phyloP scores from a whole-genome alignment of 2,329 filamentous ascomycete species.

The Neofusicoccum kwambonambiense region DNA sequence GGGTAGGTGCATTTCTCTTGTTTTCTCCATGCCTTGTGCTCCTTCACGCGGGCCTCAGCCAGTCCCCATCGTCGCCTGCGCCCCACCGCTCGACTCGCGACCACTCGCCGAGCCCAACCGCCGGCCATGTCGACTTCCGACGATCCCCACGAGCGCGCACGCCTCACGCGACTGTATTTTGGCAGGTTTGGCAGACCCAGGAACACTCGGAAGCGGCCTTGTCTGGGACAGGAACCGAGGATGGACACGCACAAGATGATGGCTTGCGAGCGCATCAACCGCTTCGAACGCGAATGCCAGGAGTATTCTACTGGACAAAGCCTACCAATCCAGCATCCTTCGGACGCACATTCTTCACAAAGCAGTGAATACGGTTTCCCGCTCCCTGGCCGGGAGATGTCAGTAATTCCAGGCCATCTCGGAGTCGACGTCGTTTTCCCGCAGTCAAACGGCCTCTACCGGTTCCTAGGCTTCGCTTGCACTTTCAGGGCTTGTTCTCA shows the following conservation, averaged over 20 bases:
- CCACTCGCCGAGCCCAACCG: not conserved
- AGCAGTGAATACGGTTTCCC: not conserved
- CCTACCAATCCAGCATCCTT: not conserved
- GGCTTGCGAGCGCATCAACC: not conserved
- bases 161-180: not conserved
- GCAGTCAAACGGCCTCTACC: not conserved
- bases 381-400: not conserved
- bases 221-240: not conserved
- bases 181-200: not conserved
- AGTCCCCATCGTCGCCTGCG: not conserved
- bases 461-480: not conserved
- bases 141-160: not conserved
- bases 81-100: conserved; percentile 5
- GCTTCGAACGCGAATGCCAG: not conserved
- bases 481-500: not conserved
- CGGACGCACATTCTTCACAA: not conserved
- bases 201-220: not conserved
- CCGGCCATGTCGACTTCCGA: conserved; percentile 1
- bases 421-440: not conserved
- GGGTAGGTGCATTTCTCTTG: conserved; percentile 64
- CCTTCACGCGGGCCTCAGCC: not conserved
- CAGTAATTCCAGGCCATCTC: not conserved
- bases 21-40: not conserved
- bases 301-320: not conserved
- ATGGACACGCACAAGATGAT: not conserved